Evolutionary conservation across 768 basidiomycete genomes (phyloP), one percentile per base, ranked within the genome.

Genomic region (Naganishia onofrii): DNA sequence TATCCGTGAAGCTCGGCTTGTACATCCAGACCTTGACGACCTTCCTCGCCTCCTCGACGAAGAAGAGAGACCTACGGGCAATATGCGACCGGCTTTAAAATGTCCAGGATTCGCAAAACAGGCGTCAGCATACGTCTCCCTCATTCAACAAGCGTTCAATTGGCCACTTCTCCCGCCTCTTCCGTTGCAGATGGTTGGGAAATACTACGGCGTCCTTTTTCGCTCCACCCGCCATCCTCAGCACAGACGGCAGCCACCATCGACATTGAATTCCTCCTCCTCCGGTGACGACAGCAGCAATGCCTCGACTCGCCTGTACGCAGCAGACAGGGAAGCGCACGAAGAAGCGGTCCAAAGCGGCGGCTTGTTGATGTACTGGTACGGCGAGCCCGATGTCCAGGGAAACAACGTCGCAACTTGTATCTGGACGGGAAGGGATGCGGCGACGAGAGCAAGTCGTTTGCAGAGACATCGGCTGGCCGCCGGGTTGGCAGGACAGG

Each of bases 361-460:
- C 19, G 80, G 81, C 87, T 83, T 97, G 36, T 86, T 96, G 64
- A 84, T 94, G 78, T 97, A 97, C 80, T 97, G 95, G 94, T 94
- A 93, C 74, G 93, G 93, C 12, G 85, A 89, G 34, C 93, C 93
- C 0, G 83, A 91, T 74, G 84, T 90, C 81, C 12, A 13, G 23
- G 60, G 60, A 9, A 29, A 63, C 38, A 97, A 97, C 80, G 86
- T 96, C 66, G 93, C 94, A 9, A 96, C 93, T 21, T 97, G 94
- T 82, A 89, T 98, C 51, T 98, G 95, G 94, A 88, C 90, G 81
- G 91, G 90, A 51, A 88, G 93, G 7, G 85, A 85, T 73, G 89
- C 93, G 71, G 95, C 94, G 4, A 82, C 88, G 31, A 88, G 87
- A 3, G 93, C 93, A 0, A 92, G 87, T 73, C 86, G 87, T 0